Evolutionary conservation across 2,329 filamentous ascomycete genomes (phyloP).

Genomic region (Penicillium sp.): DNA sequence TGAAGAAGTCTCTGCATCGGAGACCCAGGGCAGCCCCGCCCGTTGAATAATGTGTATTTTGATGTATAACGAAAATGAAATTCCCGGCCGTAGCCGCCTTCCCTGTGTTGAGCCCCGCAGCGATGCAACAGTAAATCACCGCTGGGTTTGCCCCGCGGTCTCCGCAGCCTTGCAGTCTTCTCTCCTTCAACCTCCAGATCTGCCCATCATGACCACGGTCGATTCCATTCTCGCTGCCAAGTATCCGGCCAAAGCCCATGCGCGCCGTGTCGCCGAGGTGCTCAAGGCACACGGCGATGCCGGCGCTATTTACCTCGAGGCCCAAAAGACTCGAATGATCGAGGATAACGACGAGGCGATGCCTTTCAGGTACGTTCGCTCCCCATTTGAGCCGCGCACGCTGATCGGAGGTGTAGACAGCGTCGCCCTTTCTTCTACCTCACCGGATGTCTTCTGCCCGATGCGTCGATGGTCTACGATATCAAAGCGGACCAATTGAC

Average conservation of each 20-base stretch:
- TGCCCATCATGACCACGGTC: slow-evolving; percentile 30
- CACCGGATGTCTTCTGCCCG: slow-evolving; percentile 77
- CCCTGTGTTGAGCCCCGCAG: slow-evolving; percentile 18
- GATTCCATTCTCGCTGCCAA: slow-evolving; percentile 54
- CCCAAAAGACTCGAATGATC: slow-evolving; percentile 72
- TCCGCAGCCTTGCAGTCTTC: background rate
- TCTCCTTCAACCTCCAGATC: slow-evolving; percentile 1
- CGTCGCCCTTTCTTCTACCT: slow-evolving; percentile 94
- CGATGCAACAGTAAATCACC: slow-evolving; percentile 8
- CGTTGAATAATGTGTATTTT: background rate
- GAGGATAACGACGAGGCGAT: slow-evolving; percentile 86
- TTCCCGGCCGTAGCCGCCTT: slow-evolving; percentile 7
- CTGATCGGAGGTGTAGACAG: slow-evolving; percentile 57
- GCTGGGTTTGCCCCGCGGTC: slow-evolving; percentile 5
- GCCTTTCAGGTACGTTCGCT: slow-evolving; percentile 66
- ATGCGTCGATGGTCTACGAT: slow-evolving; percentile 79
- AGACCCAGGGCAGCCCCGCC: slow-evolving; percentile 23
- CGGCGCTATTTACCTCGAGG: slow-evolving; percentile 85
- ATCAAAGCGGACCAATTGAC: slow-evolving; percentile 70
- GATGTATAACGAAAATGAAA: slow-evolving; percentile 3
- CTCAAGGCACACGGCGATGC: slow-evolving; percentile 64
- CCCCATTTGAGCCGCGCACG: background rate
- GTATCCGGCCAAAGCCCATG: slow-evolving; percentile 84
- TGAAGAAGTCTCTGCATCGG: slow-evolving; percentile 37
- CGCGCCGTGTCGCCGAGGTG: slow-evolving; percentile 75